Conservation (phyloP, 2,329 filamentous ascomycete genomes). For the Botrytis byssoidea region DNA sequence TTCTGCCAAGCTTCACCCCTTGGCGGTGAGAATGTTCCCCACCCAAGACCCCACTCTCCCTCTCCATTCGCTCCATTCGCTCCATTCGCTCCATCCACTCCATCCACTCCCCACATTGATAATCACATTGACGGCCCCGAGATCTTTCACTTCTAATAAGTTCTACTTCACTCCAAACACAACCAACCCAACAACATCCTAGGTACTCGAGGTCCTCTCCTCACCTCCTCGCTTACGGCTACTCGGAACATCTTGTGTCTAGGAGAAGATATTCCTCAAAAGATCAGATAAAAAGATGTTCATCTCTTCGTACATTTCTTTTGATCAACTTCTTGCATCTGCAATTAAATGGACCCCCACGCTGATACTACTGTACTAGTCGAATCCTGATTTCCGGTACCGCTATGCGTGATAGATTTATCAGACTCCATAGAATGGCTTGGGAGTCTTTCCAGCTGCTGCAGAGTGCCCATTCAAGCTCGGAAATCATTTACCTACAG, state of each 20-base stretch:
- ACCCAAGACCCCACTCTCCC: neutral
- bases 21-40: neutral
- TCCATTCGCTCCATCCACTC: neutral
- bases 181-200: neutral
- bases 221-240: neutral
- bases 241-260: neutral
- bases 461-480: neutral
- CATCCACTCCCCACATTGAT: neutral
- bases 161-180: neutral
- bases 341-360: neutral
- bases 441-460: neutral
- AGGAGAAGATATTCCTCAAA: neutral
- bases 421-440: neutral
- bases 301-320: neutral
- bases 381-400: neutral
- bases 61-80: neutral
- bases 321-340: neutral
- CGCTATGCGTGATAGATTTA: neutral
- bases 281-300: neutral
- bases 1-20: conserved; percentile 1
- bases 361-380: neutral
- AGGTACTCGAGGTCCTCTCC: neutral
- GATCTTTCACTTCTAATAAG: neutral
- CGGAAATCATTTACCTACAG: neutral
- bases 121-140: neutral